Evolutionary conservation across 495 filamentous ascomycete species (phyloP), one percentile per base, ranked within the genome.

Genomic region (Apiosordaria backusii): DNA sequence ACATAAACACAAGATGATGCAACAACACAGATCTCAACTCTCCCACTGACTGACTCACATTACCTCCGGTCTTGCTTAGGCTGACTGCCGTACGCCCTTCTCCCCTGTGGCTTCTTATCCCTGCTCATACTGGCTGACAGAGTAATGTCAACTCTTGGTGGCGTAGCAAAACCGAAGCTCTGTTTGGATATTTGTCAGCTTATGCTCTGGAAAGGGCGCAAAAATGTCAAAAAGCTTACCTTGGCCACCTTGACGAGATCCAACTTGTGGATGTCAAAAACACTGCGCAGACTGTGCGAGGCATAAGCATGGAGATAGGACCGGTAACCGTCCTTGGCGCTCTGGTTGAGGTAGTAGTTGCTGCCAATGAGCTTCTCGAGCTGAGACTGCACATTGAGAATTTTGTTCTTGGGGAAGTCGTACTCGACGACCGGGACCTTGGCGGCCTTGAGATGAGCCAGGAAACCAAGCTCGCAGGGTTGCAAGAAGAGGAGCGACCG

Each of bases 301-400:
- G 94, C 92, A 67, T 99, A 99, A 0, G 95, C 95, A 70, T 97
- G 90, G 16, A 99, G 85, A 74, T 99, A 99, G 15, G 91, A 90
- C 29, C 89, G 85, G 69, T 86, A 88, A 4, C 85, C 86, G 60
- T 88, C 86, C 76, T 88, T 88, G 25, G 86, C 86, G 62, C 82
- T 84, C 84, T 96, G 93, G 79, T 97, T 94, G 26, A 99, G 82
- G 74, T 97, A 97, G 81, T 97, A 99, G 77, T 99, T 97, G 75
- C 93, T 89, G 15, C 87, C 85, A 67, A 99, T 96, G 60, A 97
- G 83, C 74, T 92, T 93, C 83, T 98, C 94, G 2, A 98, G 85
- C 77, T 98, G 96, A 10, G 88, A 91, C 73, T 97, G 92, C n/a
- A 98, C 90, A 70, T 97, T 95, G 61, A 92, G 83, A 67, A 99